Conservation (phyloP, 495 filamentous ascomycete species). For the Letharia lupina region DNA sequence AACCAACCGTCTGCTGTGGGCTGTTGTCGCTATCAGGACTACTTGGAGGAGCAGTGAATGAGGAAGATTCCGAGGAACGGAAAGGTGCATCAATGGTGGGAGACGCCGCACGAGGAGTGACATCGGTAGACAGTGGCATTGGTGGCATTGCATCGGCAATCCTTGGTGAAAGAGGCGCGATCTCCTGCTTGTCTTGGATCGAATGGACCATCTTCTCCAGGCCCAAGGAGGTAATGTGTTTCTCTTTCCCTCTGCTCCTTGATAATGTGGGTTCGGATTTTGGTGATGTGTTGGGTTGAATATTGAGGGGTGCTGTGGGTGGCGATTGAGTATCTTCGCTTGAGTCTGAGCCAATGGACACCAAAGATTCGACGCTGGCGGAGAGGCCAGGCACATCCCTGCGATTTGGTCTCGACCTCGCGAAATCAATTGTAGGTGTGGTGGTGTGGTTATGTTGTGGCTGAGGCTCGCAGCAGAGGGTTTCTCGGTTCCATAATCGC, state of each 20-base stretch:
- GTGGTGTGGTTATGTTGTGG: conserved; percentile 34
- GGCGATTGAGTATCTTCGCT: conserved; percentile 50
- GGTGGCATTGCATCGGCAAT: conserved; percentile 32
- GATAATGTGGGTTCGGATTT: conserved; percentile 41
- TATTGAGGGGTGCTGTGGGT: conserved; percentile 44
- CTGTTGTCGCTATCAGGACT: conserved; percentile 45
- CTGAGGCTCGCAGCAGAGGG: conserved; percentile 80
- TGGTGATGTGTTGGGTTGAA: conserved; percentile 21
- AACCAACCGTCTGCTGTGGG: conserved; percentile 33
- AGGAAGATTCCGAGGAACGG: conserved; percentile 47
- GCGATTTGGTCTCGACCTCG: conserved; percentile 38
- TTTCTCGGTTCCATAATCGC: conserved; percentile 93
- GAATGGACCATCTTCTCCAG: conserved; percentile 85
- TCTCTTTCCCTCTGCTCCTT: conserved; percentile 64
- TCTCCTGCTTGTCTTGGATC: conserved; percentile 68
- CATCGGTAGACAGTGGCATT: conserved; percentile 47
- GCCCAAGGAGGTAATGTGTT: conserved; percentile 81
- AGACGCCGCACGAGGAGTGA: conserved; percentile 31
- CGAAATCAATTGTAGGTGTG: conserved; percentile 36
- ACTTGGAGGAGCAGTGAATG: conserved; percentile 34
- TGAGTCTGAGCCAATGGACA: conserved; percentile 63
- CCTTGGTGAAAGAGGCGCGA: conserved; percentile 46
- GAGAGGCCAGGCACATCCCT: conserved; percentile 75
- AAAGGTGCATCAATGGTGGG: conserved; percentile 38
- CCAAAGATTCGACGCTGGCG: conserved; percentile 78